A percentile compares a stretch with the other conserved stretches of the same genome.
Conservation (phyloP, 345 rosid species). For the Zanthoxylum bungeanum region DNA sequence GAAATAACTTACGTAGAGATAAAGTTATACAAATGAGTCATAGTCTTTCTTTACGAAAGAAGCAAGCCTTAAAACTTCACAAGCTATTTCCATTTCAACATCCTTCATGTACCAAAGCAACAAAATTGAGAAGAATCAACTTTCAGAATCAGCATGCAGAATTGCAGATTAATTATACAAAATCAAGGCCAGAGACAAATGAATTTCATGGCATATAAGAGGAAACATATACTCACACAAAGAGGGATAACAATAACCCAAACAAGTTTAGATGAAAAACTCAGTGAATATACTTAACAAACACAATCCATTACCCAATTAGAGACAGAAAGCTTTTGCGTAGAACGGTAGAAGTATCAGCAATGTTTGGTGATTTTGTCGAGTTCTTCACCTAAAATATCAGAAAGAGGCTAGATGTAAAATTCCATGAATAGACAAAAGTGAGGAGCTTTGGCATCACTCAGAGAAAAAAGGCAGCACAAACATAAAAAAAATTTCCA, state of each 20-base stretch:
- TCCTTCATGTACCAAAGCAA: too few species aligned
- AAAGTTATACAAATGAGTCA: not conserved
- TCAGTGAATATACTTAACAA: too few species aligned
- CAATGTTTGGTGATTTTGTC: constrained; percentile 46
- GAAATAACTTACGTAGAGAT: not conserved
- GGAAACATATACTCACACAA: not conserved
- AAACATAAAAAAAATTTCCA: too few species aligned
- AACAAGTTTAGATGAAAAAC: too few species aligned
- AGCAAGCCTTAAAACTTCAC: not conserved
- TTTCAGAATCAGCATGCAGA: not conserved
- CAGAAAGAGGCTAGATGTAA: not conserved
- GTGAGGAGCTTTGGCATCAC: not conserved
- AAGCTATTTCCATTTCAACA: too few species aligned
- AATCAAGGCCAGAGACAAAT: not conserved
- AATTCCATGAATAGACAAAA: not conserved
- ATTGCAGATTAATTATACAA: not conserved
- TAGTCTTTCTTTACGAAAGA: not conserved
- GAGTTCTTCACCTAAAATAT: constrained; percentile 58
- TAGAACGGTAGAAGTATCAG: constrained; percentile 40
- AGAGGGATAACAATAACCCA: too few species aligned
- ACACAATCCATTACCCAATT: too few species aligned
- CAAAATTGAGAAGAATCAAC: too few species aligned
- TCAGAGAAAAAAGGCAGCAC: too few species aligned
- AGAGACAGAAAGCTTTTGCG: constrained; percentile 55
- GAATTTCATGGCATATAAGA: too few species aligned